Percentiles rank a stretch among this genome's conserved stretches.
These are phyloP conservation scores for Spathaspora boniae DNA, from an alignment of 805 yeast genomes.

Conservation along the genomic window DNA sequence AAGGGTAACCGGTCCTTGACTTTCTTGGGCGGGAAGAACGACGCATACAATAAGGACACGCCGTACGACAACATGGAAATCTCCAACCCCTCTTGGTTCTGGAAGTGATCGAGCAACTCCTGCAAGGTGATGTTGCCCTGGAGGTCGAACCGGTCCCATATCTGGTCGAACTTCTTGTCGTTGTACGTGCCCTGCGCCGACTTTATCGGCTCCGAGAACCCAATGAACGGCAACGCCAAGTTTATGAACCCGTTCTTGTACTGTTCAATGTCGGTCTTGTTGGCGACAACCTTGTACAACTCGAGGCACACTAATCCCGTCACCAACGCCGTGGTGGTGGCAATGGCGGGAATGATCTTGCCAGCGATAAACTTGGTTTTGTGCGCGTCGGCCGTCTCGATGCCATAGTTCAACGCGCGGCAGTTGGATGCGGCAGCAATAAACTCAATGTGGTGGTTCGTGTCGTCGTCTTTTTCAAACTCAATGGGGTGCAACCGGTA, in stretches of 20 bases:
- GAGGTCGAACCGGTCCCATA: constrained; percentile 93
- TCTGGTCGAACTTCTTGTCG: constrained; percentile 72
- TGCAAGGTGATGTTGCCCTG: constrained; percentile 72
- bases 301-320: constrained; percentile 94
- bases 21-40: constrained; percentile 91
- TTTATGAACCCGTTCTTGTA: constrained; percentile 91
- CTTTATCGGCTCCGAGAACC: constrained; percentile 92
- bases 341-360: constrained; percentile 97
- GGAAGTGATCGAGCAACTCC: constrained; percentile 70
- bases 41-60: constrained; percentile 84
- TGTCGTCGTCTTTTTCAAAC: constrained; percentile 96
- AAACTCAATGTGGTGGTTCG: constrained; percentile 94
- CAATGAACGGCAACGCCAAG: constrained; percentile 92
- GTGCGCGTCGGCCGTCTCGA: constrained; percentile 82
- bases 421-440: constrained; percentile 94
- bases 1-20: constrained; percentile 69
- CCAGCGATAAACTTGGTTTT: constrained; percentile 98
- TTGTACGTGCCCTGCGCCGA: constrained; percentile 83
- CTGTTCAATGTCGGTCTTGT: constrained; percentile 70
- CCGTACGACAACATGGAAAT: constrained; percentile 91
- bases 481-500: constrained; percentile 86
- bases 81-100: constrained; percentile 78
- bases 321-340: constrained; percentile 97
- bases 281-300: constrained; percentile 82
- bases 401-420: constrained; percentile 87